phyloP scores from a whole-genome alignment of 208 protist species.

The Porcisia hertigi region DNA sequence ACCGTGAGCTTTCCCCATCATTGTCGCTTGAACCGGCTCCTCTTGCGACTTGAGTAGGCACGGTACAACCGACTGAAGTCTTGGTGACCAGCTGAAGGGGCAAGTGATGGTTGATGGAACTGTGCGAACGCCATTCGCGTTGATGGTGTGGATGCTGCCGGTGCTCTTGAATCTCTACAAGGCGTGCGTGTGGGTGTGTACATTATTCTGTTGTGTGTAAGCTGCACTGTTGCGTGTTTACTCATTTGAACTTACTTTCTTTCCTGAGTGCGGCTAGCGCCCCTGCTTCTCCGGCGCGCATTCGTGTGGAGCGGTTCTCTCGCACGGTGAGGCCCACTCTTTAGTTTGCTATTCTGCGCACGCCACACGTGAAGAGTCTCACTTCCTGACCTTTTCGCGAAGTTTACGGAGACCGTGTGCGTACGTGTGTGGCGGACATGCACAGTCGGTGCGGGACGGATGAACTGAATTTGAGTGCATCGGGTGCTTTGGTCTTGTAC shows the following conservation, averaged over 20 bases:
- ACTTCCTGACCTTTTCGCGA: neutral
- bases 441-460: too few relatives aligned
- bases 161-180: neutral
- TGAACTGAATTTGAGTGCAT: too few relatives aligned
- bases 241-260: neutral
- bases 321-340: neutral
- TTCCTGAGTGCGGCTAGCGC: neutral
- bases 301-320: neutral
- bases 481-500: too few relatives aligned
- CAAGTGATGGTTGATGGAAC: neutral
- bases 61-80: too few relatives aligned
- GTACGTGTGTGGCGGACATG: too few relatives aligned
- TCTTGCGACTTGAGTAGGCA: neutral
- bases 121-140: neutral
- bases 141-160: neutral
- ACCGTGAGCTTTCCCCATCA: conserved; percentile 44
- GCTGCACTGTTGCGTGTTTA: neutral
- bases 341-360: neutral
- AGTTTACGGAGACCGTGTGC: too few relatives aligned
- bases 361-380: neutral
- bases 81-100: neutral
- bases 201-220: neutral
- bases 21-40: conserved; percentile 14
- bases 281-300: neutral
- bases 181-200: neutral